These are phyloP conservation scores for Xylariaceae sp. DNA, from an alignment of 2,329 filamentous ascomycete species.

Conservation along the genomic window DNA sequence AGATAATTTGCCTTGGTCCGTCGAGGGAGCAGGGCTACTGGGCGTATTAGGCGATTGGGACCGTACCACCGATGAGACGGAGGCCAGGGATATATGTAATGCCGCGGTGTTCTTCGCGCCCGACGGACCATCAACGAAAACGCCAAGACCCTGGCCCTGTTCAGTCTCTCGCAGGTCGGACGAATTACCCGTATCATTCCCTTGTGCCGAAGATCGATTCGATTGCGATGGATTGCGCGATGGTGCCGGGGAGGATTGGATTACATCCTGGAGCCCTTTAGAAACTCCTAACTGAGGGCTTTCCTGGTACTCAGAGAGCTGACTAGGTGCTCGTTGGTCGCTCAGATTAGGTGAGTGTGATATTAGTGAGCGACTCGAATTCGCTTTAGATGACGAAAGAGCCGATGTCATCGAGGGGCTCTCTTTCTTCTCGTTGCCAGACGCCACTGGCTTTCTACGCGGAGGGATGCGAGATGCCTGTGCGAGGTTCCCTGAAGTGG, in stretches of 20 bases:
- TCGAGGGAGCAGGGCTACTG: conserved; percentile 21
- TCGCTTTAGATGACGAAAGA: conserved; percentile 6
- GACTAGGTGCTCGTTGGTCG: conserved; percentile 21
- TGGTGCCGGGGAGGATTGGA: conserved; percentile 24
- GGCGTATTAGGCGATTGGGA: conserved; percentile 14
- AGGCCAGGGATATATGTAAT: conserved; percentile 13
- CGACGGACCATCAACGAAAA: conserved; percentile 10
- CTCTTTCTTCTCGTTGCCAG: conserved; percentile 21
- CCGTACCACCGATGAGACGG: conserved; percentile 4
- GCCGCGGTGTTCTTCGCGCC: conserved; percentile 6
- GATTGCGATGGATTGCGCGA: conserved; percentile 11
- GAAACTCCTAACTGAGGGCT: conserved; percentile 17
- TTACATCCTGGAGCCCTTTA: conserved; percentile 20
- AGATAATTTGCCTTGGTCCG: conserved; percentile 22
- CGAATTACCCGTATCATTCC: conserved; percentile 9
- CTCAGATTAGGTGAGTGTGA: conserved; percentile 17
- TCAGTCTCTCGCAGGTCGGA: conserved; percentile 14
- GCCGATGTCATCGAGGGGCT: conserved; percentile 18
- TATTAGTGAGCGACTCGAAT: conserved; percentile 8
- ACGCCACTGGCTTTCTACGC: conserved; percentile 31
- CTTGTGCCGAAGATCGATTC: conserved; percentile 19
- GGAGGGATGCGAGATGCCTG: conserved; percentile 21
- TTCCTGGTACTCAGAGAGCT: conserved; percentile 21
- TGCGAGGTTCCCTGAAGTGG: conserved; percentile 13
- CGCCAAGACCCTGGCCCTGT: conserved; percentile 17